Evolutionary conservation across 192 early-diverging fungal genomes (phyloP).

Genomic region (Linnemannia schmuckeri): DNA sequence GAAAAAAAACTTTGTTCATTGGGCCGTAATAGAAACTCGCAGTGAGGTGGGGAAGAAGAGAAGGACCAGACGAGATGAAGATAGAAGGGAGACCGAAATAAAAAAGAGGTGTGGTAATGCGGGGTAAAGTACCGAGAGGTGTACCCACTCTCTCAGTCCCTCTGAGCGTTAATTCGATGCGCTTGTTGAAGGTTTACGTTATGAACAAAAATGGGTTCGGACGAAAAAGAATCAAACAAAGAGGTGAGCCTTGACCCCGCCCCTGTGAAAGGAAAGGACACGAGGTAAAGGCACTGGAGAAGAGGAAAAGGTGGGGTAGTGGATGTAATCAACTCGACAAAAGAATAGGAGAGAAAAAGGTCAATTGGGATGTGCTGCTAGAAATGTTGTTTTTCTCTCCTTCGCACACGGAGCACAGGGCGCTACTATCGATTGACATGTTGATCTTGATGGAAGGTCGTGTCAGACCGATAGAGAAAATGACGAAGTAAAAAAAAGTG

Average conservation of each 20-base stretch:
- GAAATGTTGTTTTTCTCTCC: too few relatives aligned
- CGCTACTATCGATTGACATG: too few relatives aligned
- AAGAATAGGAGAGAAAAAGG: background rate
- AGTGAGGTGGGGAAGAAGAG: too few relatives aligned
- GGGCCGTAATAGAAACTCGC: too few relatives aligned
- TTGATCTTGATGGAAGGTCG: too few relatives aligned
- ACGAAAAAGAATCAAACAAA: background rate
- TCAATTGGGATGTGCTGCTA: too few relatives aligned
- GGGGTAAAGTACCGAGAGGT: background rate
- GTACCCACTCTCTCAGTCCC: background rate
- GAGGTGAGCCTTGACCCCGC: background rate
- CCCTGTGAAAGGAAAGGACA: background rate
- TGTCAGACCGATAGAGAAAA: too few relatives aligned
- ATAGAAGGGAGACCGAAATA: too few relatives aligned
- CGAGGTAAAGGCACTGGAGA: background rate
- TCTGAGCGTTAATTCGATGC: background rate
- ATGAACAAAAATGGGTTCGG: background rate
- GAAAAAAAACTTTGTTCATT: too few relatives aligned
- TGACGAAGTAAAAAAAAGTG: too few relatives aligned
- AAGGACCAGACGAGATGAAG: too few relatives aligned
- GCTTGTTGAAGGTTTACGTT: background rate
- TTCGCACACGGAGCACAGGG: too few relatives aligned
- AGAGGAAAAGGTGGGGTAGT: background rate
- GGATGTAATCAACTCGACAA: background rate
- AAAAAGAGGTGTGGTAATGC: background rate